Conservation (phyloP, 441 rosid species). For the Theobroma grandiflorum region DNA sequence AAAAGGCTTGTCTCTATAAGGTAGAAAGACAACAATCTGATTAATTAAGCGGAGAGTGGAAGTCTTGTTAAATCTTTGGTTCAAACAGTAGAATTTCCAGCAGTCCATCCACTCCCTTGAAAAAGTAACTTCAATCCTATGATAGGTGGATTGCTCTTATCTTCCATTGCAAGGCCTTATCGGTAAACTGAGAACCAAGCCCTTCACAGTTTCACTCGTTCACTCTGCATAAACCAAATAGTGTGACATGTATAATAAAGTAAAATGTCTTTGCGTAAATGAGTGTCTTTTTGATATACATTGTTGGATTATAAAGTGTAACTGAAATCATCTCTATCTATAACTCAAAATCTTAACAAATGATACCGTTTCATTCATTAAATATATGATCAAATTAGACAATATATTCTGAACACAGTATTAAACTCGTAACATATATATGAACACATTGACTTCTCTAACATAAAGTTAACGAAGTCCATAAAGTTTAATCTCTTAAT, state of each 20-base stretch:
- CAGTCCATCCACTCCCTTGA: not conserved
- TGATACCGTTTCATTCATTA: too few species aligned
- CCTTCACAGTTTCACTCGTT: not conserved
- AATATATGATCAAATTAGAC: too few species aligned
- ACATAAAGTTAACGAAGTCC: not conserved
- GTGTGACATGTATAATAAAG: not conserved
- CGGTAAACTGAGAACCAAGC: not conserved
- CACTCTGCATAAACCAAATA: not conserved
- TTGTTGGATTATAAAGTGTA: too few species aligned
- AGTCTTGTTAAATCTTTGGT: not conserved
- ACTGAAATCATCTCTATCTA: too few species aligned
- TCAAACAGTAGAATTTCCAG: not conserved
- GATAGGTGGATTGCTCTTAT: not conserved
- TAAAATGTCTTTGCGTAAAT: too few species aligned
- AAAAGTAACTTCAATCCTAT: not conserved
- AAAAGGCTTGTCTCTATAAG: slow-evolving; percentile 30
- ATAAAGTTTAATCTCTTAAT: not conserved
- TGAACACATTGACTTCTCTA: not conserved
- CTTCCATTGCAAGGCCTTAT: not conserved
- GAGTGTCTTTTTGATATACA: too few species aligned
- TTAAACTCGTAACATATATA: not conserved
- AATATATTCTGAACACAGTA: too few species aligned
- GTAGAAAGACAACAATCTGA: slow-evolving; percentile 14
- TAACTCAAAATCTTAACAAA: too few species aligned
- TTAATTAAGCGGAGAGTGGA: slow-evolving; percentile 10